Conservation (phyloP, 768 basidiomycete species). For the Suillus discolor region DNA sequence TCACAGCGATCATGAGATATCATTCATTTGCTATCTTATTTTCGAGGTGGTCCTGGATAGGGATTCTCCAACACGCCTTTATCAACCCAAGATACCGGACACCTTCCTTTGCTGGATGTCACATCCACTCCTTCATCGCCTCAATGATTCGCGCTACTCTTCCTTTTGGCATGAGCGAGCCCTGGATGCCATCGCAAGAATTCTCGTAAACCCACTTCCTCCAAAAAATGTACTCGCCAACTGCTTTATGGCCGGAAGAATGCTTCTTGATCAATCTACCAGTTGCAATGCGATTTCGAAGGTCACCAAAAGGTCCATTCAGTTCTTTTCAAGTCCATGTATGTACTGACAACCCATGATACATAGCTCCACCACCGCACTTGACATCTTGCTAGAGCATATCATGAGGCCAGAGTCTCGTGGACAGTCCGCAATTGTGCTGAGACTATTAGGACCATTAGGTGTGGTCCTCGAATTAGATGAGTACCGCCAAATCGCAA, state of each 20-base stretch:
- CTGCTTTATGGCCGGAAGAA: conserved; percentile 8
- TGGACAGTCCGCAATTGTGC: background rate
- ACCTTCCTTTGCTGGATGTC: conserved; percentile 11
- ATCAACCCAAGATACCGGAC: conserved; percentile 3
- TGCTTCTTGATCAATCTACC: conserved; percentile 8
- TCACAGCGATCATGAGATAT: conserved; percentile 10
- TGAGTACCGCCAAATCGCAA: conserved; percentile 9
- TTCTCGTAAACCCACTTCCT: conserved; percentile 10
- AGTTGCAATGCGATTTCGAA: conserved; percentile 1
- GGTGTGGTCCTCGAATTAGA: conserved; percentile 8
- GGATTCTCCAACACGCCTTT: conserved; percentile 6
- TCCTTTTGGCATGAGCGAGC: background rate
- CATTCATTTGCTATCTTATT: conserved; percentile 11
- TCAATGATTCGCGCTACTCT: background rate
- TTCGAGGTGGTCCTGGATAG: conserved; percentile 5
- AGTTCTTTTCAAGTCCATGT: background rate
- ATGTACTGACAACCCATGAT: background rate
- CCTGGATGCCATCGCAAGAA: conserved; percentile 9
- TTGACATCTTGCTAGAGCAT: conserved; percentile 1
- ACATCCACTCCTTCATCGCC: conserved; percentile 10
- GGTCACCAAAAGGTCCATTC: conserved; percentile 10
- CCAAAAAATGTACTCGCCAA: conserved; percentile 8
- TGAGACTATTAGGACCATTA: conserved; percentile 9
- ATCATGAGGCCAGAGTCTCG: conserved; percentile 4
- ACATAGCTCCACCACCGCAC: background rate